phyloP scores from a whole-genome alignment of 805 yeast species.

The Ogataea glucozyma region DNA sequence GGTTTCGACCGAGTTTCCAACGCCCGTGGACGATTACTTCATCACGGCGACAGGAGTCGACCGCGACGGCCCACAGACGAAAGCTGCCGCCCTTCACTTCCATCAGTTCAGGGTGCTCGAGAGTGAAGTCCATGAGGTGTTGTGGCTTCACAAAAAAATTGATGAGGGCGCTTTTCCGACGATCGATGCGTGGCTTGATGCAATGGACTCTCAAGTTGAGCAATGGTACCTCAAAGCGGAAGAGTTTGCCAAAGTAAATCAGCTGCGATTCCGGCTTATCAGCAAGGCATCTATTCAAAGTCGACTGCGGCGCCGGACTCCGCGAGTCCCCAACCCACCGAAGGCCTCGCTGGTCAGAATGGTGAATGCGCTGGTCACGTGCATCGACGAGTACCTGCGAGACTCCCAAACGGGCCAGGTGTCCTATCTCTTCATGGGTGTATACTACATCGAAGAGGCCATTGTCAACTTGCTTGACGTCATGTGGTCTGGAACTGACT shows the following conservation, averaged over 20 bases:
- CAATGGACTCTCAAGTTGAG: slow-evolving; percentile 17
- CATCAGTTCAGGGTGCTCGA: slow-evolving; percentile 17
- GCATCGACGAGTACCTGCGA: slow-evolving; percentile 18
- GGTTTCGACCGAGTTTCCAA: slow-evolving; percentile 13
- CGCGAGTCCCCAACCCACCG: slow-evolving; percentile 15
- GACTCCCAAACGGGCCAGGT: slow-evolving; percentile 18
- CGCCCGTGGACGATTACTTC: slow-evolving; percentile 18
- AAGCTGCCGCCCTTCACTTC: slow-evolving; percentile 22
- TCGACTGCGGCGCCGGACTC: slow-evolving; percentile 17
- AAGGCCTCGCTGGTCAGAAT: slow-evolving; percentile 15
- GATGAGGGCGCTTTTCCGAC: no score
- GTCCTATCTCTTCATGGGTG: slow-evolving; percentile 18
- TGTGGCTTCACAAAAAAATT: slow-evolving; percentile 16
- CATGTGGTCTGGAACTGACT: slow-evolving; percentile 16
- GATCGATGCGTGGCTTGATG: slow-evolving; percentile 13
- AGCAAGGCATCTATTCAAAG: slow-evolving; percentile 18
- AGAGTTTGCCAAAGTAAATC: slow-evolving; percentile 20
- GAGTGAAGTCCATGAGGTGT: slow-evolving; percentile 20
- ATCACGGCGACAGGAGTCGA: slow-evolving; percentile 15
- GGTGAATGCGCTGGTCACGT: slow-evolving; percentile 11
- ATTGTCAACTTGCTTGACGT: slow-evolving; percentile 16
- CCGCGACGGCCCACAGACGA: slow-evolving; percentile 16
- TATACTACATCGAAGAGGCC: slow-evolving; percentile 17
- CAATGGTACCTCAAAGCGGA: slow-evolving; percentile 19
- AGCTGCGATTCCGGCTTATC: slow-evolving; percentile 16